These are phyloP conservation scores for Oryza glaberrima DNA, from an alignment of 176 grass and related monocot genomes.

Conservation along the genomic window DNA sequence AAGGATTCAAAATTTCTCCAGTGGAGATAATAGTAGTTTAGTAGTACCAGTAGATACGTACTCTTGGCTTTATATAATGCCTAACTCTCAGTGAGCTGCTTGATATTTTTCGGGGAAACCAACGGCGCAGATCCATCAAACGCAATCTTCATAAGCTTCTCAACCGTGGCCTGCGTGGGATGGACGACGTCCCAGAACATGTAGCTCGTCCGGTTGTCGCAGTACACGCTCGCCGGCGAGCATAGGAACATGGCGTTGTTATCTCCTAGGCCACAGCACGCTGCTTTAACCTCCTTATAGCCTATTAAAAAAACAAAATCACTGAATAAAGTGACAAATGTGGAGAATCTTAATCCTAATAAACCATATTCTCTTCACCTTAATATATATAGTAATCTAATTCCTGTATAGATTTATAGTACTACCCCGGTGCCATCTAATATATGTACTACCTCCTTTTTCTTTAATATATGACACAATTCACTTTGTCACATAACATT, in stretches of 20 bases:
- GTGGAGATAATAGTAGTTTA: too few relatives aligned
- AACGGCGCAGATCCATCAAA: conserved; percentile 54
- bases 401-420: too few relatives aligned
- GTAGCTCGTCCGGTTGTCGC: conserved; percentile 46
- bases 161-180: conserved; percentile 50
- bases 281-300: conserved; percentile 48
- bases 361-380: too few relatives aligned
- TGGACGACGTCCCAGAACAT: conserved; percentile 76
- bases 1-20: too few relatives aligned
- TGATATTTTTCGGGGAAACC: conserved; percentile 48
- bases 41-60: too few relatives aligned
- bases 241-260: conserved; percentile 51
- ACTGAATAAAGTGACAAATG: not conserved
- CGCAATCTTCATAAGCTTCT: conserved; percentile 31
- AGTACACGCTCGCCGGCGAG: conserved; percentile 39
- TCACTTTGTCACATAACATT: too few relatives aligned
- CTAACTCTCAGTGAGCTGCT: conserved; percentile 28
- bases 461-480: too few relatives aligned
- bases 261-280: conserved; percentile 62
- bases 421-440: too few relatives aligned
- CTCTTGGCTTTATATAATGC: not conserved
- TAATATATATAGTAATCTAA: too few relatives aligned
- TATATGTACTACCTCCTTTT: too few relatives aligned
- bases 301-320: conserved; percentile 29
- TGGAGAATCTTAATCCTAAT: too few relatives aligned